Evolutionary conservation across 1,284 basidiomycete species (phyloP), one percentile per base, ranked within the genome.

Genomic region (Cryptococcus sp.): DNA sequence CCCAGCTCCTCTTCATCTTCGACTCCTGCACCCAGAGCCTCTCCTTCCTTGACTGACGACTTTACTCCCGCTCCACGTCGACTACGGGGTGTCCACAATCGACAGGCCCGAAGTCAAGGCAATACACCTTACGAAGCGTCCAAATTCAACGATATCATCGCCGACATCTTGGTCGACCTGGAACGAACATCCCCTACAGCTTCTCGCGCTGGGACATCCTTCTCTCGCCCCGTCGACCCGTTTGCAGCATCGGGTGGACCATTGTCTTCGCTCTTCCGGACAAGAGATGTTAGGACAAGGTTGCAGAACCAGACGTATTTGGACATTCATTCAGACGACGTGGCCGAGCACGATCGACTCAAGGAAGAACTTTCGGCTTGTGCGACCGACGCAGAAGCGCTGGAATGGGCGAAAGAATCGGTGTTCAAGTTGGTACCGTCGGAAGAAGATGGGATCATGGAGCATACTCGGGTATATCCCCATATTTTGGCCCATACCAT

Each of bases 321-420:
- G n/a, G n/a, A n/a, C n/a, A n/a, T n/a, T n/a, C n/a, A n/a, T n/a
- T n/a, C n/a, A 58, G 23, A 57, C 58, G 26, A 53, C 58, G 22
- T 55, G 1, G 61, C 59, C 11, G 58, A 63, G 40, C 41, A 88
- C n/a, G 87, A 90, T 60, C 74, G 78, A 31, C 82, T 86, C 62
- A 82, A 81, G 64, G 87, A 90, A 63, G 80, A 81, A 52, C 84
- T 92, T 75, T 79, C 83, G 41, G 60, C 80, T 5, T 85, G 85
- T 56, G 71, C 77, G 21, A 84, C 79, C 2, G 87, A 91, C 61
- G 74, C 81, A 43, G 79, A 86, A 49, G 76, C 92, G 24, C 74
- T 92, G 32, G 77, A 82, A 36, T 93, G 88, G 88, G 82, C 86
- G 11, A 76, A 79, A 60, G 70, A 75, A 18, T 80, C 85, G 50